Evolutionary conservation across 805 yeast species (phyloP), one percentile per base, ranked within the genome.

Genomic region (Lipomyces lipofer): DNA sequence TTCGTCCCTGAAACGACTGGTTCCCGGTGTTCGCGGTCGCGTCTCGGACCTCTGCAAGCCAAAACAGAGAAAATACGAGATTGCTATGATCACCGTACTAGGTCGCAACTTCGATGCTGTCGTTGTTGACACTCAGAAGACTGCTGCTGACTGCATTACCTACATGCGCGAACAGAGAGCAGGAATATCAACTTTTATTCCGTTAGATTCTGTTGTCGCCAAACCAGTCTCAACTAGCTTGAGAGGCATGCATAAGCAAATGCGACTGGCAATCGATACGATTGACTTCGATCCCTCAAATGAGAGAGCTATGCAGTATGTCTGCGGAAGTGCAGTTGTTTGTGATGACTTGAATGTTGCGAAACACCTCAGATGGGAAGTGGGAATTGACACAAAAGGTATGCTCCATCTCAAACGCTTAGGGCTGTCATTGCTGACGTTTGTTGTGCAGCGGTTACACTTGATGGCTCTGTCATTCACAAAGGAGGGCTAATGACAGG

Each of bases 401-500:
- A 15, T 17, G 50, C 13, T 10, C n/a, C n/a, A n/a, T n/a, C n/a
- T n/a, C n/a, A n/a, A n/a, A n/a, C n/a, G n/a, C n/a, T n/a, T n/a
- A n/a, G n/a, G n/a, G n/a, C n/a, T n/a, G n/a, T n/a, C n/a, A n/a
- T n/a, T n/a, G n/a, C n/a, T n/a, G n/a, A n/a, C n/a, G n/a, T n/a
- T n/a, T n/a, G n/a, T n/a, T 13, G 25, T 32, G 19, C 17, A 55
- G 62, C 86, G 46, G 95, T 91, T 1, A 81, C 96, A 0, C 64
- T 88, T 12, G 89, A 88, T 47, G 99, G 99, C 1, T 81, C 92
- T 0, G 75, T 90, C 28, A 86, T 94, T 44, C 89, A 88, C 66
- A 83, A 82, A 64, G 84, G 92, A 3, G 96, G 96, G 5, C 75
- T 90, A 33, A 88, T 94, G 95, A 86, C 97, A 7, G 97, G 97